These are phyloP conservation scores for Colletotrichum acutatum DNA, from an alignment of 2,329 filamentous ascomycete genomes.

Conservation along the genomic window DNA sequence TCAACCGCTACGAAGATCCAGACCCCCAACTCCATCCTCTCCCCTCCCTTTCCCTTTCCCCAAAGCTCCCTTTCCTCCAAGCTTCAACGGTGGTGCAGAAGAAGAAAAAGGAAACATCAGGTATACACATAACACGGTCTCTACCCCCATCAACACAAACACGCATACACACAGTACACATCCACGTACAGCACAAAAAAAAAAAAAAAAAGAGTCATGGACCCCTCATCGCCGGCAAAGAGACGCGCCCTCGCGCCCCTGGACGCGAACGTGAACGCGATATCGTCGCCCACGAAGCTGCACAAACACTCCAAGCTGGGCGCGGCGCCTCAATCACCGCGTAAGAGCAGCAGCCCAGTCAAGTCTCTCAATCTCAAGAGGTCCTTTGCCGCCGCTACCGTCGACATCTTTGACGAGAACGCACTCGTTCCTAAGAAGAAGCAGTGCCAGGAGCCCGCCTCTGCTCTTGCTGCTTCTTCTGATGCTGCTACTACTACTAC, in stretches of 20 bases:
- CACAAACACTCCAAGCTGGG: slow-evolving; percentile 32
- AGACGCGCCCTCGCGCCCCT: slow-evolving; percentile 61
- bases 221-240: slow-evolving; percentile 53
- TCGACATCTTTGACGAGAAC: slow-evolving; percentile 33
- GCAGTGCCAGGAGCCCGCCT: slow-evolving; percentile 37
- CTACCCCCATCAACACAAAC: too few species aligned
- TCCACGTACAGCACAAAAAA: background rate
- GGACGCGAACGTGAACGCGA: slow-evolving; percentile 60
- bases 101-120: background rate
- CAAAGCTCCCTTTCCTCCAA: background rate
- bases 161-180: too few species aligned
- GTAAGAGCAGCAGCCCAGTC: slow-evolving; percentile 34
- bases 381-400: slow-evolving; percentile 16
- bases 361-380: slow-evolving; percentile 35
- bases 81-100: background rate
- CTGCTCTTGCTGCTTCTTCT: background rate
- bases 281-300: slow-evolving; percentile 43
- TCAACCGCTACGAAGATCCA: background rate
- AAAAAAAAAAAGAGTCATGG: slow-evolving; percentile 20
- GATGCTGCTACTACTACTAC: background rate
- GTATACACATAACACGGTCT: too few species aligned
- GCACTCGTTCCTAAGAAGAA: slow-evolving; percentile 35
- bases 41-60: background rate
- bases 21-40: background rate
- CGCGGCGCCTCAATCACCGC: slow-evolving; percentile 4